A percentile compares a stretch with the other conserved stretches of the same genome.
Conservation (phyloP, 352 stramenopile genomes). For the Saprolegnia parasitica region DNA sequence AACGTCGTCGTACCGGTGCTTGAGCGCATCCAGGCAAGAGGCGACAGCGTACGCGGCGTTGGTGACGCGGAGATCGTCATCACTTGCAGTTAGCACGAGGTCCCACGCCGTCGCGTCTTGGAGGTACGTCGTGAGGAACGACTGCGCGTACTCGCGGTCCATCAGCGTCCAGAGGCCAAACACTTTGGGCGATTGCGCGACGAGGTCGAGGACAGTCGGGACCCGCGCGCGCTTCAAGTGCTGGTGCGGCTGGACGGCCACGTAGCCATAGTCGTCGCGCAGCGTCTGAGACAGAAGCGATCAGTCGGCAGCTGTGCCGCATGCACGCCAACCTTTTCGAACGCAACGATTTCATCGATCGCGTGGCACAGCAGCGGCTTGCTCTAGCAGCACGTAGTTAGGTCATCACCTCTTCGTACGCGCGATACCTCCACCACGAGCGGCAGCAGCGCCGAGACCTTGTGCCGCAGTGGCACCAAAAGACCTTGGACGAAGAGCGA, state of each 20-base stretch:
- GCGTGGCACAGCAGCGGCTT: constrained; percentile 23
- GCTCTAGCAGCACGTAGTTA: constrained; percentile 12
- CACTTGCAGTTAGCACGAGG: not conserved
- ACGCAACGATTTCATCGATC: constrained; percentile 26
- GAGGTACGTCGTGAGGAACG: constrained; percentile 3
- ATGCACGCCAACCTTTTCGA: constrained; percentile 28
- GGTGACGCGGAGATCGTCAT: constrained; percentile 19
- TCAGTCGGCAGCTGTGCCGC: not conserved
- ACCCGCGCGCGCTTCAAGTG: not conserved
- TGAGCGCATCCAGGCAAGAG: constrained; percentile 9
- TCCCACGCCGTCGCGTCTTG: not conserved
- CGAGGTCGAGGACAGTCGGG: constrained; percentile 8
- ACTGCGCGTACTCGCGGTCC: constrained; percentile 24
- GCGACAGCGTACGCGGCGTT: constrained; percentile 22
- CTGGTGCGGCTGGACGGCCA: not conserved
- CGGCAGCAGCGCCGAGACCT: constrained; percentile 9
- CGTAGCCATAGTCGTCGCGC: constrained; percentile 10
- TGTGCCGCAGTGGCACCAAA: constrained; percentile 7
- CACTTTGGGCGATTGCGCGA: not conserved
- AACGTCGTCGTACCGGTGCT: constrained; percentile 12
- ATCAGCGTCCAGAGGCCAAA: constrained; percentile 20
- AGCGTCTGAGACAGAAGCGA: constrained; percentile 1
- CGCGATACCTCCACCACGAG: constrained; percentile 11
- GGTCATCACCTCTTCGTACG: not conserved
- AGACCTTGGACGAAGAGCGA: constrained; percentile 20